These are phyloP conservation scores for Verbascum thapsus DNA, from an alignment of 257 asterid species.

Conservation along the genomic window DNA sequence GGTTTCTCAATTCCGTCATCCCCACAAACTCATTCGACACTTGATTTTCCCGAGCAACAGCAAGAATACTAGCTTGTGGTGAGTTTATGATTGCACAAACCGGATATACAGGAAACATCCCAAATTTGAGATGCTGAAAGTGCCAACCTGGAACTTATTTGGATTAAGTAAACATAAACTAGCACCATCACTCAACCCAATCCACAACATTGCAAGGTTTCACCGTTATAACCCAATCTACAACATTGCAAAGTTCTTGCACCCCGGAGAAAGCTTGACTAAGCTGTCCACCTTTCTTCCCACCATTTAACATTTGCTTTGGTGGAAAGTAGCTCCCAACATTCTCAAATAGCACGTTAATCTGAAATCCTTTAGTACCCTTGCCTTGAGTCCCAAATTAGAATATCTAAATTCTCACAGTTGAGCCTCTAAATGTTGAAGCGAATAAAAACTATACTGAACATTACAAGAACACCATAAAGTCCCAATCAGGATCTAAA, in stretches of 20 bases:
- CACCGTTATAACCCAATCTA: constrained; percentile 77
- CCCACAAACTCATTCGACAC: too few species aligned
- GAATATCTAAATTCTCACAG: constrained; percentile 86
- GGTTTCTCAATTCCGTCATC: too few species aligned
- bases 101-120: too few species aligned
- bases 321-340: constrained; percentile 73
- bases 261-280: constrained; percentile 92
- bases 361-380: constrained; percentile 87
- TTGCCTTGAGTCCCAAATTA: constrained; percentile 95
- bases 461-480: constrained; percentile 97
- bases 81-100: too few species aligned
- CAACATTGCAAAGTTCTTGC: constrained; percentile 87
- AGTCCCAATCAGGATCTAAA: constrained; percentile 93
- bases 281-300: constrained; percentile 89
- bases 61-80: too few species aligned
- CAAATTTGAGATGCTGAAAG: too few species aligned
- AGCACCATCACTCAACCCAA: constrained; percentile 93
- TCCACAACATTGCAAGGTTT: too few species aligned
- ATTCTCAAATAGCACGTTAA: constrained; percentile 97
- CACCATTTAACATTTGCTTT: constrained; percentile 77
- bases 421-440: constrained; percentile 91
- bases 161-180: constrained; percentile 90
- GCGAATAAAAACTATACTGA: constrained; percentile 94
- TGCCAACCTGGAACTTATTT: too few species aligned
- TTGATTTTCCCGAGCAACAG: too few species aligned